phyloP scores from a whole-genome alignment of 1,284 basidiomycete genomes.

The Inonotus hispidus region DNA sequence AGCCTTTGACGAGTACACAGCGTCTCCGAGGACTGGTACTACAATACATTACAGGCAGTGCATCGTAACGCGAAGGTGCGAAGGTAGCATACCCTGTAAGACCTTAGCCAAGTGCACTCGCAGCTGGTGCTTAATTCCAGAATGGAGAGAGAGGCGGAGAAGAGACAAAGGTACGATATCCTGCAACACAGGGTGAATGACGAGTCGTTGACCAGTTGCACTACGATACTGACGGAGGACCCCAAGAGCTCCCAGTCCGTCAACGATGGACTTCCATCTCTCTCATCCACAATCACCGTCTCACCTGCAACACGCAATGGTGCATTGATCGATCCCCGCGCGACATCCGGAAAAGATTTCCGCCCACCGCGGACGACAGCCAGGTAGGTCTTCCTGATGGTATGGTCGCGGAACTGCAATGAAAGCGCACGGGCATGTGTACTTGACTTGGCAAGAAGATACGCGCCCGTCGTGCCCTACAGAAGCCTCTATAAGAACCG shows the following conservation, averaged over 20 bases:
- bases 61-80: neutral
- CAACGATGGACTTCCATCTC: slow-evolving; percentile 35
- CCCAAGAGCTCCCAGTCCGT: slow-evolving; percentile 59
- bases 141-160: slow-evolving; percentile 48
- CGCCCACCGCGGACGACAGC: slow-evolving; percentile 55
- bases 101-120: slow-evolving; percentile 54
- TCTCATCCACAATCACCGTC: slow-evolving; percentile 34
- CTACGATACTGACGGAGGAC: slow-evolving; percentile 47
- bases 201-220: neutral
- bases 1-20: slow-evolving; percentile 36
- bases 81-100: slow-evolving; percentile 39
- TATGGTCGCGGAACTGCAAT: slow-evolving; percentile 45
- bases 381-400: slow-evolving; percentile 56
- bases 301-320: slow-evolving; percentile 42
- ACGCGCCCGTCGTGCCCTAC: slow-evolving; percentile 59
- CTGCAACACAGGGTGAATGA: slow-evolving; percentile 27
- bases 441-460: slow-evolving; percentile 48
- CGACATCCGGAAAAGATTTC: slow-evolving; percentile 35
- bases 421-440: slow-evolving; percentile 44
- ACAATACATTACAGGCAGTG: slow-evolving; percentile 10
- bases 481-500: neutral
- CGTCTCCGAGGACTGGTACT: slow-evolving; percentile 66
- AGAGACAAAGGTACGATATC: slow-evolving; percentile 48
- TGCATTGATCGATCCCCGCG: slow-evolving; percentile 41
- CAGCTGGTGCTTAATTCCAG: slow-evolving; percentile 70